Evolutionary conservation across 1,139 yeast genomes (phyloP).

Genomic region (Lodderomyces parapsilosis): DNA sequence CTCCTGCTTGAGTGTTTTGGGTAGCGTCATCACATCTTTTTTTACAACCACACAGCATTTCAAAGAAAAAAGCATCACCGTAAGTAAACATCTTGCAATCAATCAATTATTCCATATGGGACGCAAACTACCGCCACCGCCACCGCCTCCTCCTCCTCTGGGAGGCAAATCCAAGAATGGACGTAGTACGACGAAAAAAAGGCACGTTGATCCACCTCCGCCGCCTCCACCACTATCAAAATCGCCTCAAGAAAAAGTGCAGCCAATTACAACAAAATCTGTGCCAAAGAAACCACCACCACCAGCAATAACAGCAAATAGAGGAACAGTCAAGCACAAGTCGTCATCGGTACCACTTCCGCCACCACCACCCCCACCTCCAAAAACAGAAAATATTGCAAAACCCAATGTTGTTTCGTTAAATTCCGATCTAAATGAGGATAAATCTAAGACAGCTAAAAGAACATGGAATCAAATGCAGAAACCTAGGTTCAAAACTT

Average conservation of each 20-base stretch:
- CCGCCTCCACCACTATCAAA: conserved; percentile 20
- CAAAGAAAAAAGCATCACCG: too few species aligned
- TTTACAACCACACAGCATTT: not conserved
- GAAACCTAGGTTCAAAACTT: conserved; percentile 45
- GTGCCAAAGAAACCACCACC: conserved; percentile 10
- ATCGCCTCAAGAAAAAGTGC: conserved; percentile 3
- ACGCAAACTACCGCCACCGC: conserved; percentile 31
- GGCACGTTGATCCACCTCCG: conserved; percentile 17
- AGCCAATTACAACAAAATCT: not conserved
- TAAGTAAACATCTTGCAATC: not conserved
- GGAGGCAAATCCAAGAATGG: conserved; percentile 3
- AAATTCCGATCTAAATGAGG: conserved; percentile 3
- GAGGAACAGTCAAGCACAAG: not conserved
- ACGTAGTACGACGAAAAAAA: conserved; percentile 7
- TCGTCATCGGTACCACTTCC: conserved; percentile 10
- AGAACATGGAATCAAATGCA: conserved; percentile 68
- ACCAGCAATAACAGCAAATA: conserved; percentile 10
- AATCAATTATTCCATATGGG: conserved; percentile 20
- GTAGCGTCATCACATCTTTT: not conserved
- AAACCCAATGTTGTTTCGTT: not conserved
- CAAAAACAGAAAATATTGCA: not conserved
- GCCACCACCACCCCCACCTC: conserved; percentile 19
- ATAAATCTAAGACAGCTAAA: conserved; percentile 42
- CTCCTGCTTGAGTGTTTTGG: too few species aligned
- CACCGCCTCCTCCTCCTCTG: conserved; percentile 32